Evolutionary conservation across 2,329 filamentous ascomycete species (phyloP).

Genomic region (Truncatella angustata): DNA sequence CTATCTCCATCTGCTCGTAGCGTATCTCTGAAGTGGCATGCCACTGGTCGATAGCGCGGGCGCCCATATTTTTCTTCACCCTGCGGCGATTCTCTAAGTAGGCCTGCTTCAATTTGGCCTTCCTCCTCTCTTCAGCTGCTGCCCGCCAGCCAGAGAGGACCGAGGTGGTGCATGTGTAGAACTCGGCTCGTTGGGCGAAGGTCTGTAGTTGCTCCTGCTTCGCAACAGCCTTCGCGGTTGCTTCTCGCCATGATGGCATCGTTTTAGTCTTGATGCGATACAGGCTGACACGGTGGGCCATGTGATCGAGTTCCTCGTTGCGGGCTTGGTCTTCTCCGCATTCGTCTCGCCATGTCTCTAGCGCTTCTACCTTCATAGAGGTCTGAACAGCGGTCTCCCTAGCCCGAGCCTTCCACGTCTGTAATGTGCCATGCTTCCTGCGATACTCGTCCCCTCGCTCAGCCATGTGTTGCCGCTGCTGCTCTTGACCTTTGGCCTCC

Average conservation of each 20-base stretch:
- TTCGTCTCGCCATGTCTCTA: constrained; percentile 10
- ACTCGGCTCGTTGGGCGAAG: constrained; percentile 26
- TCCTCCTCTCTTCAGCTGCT: constrained; percentile 26
- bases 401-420: constrained; percentile 14
- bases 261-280: constrained; percentile 23
- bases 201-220: constrained; percentile 20
- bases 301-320: constrained; percentile 20
- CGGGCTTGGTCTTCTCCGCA: constrained; percentile 16
- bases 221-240: constrained; percentile 16
- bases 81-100: constrained; percentile 30
- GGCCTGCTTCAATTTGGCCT: constrained; percentile 27
- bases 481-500: not conserved
- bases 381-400: constrained; percentile 7
- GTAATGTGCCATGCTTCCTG: constrained; percentile 10
- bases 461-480: constrained; percentile 9
- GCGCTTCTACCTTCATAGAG: constrained; percentile 11
- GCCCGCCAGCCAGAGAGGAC: constrained; percentile 23
- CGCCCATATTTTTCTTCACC: constrained; percentile 31
- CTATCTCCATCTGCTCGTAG: constrained; percentile 22
- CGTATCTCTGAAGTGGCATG: constrained; percentile 23
- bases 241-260: constrained; percentile 25
- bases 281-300: constrained; percentile 27
- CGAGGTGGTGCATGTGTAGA: constrained; percentile 25
- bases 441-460: constrained; percentile 12
- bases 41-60: constrained; percentile 27